Evolutionary conservation across 1,284 basidiomycete genomes (phyloP).

Genomic region (Bondarzewia mesenterica): DNA sequence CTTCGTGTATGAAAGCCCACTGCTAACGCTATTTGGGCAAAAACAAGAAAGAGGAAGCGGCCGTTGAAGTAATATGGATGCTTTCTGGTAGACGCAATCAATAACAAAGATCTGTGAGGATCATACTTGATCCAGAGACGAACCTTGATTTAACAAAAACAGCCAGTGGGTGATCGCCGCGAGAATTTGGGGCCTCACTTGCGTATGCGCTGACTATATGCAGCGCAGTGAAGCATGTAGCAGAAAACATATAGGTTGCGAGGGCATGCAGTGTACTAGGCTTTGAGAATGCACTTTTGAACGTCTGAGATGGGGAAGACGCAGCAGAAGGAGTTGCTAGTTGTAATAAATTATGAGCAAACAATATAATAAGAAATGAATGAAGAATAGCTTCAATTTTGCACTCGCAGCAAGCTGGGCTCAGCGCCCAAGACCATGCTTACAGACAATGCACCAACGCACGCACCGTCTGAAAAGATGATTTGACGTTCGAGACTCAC

Average conservation of each 20-base stretch:
- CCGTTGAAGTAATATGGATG: conserved; percentile 66
- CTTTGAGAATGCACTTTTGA: conserved; percentile 39
- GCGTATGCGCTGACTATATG: conserved; percentile 32
- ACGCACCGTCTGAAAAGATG: too few species aligned
- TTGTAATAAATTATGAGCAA: too few species aligned
- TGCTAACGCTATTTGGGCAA: conserved; percentile 42
- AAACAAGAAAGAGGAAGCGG: conserved; percentile 46
- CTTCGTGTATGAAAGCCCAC: conserved; percentile 42
- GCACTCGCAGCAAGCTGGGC: neutral
- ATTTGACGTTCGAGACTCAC: too few species aligned
- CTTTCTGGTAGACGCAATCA: conserved; percentile 33
- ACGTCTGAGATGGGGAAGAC: conserved; percentile 41
- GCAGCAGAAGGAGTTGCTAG: conserved; percentile 38
- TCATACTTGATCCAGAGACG: conserved; percentile 9
- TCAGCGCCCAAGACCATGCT: too few species aligned
- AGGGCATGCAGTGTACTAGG: conserved; percentile 34
- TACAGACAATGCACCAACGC: too few species aligned
- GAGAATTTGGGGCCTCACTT: conserved; percentile 17
- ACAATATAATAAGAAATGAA: conserved; percentile 2
- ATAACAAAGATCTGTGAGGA: conserved; percentile 1
- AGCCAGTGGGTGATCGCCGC: conserved; percentile 25
- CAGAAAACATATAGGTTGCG: conserved; percentile 35
- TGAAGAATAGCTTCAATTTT: too few species aligned
- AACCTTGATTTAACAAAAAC: conserved; percentile 62
- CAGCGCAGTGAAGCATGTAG: conserved; percentile 30